A percentile compares a stretch with the other conserved stretches of the same genome.
Evolutionary conservation across 768 basidiomycete species (phyloP).

Genomic region (Suillus ampliporus): DNA sequence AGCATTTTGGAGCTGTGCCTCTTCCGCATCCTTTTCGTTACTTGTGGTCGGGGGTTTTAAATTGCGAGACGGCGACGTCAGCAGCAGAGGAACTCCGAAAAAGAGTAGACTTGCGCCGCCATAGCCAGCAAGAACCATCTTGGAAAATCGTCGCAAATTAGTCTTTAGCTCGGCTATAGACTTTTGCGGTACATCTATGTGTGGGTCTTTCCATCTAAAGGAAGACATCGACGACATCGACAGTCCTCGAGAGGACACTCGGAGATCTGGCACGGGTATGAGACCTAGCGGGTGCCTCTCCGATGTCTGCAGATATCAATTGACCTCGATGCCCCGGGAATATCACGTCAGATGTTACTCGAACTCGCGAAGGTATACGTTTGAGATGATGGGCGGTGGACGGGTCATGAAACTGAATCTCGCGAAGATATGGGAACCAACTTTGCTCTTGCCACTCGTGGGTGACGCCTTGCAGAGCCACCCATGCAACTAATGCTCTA

Average conservation of each 20-base stretch:
- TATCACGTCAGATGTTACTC: slow-evolving; percentile 75
- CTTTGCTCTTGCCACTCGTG: slow-evolving; percentile 78
- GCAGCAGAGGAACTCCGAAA: slow-evolving; percentile 64
- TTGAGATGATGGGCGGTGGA: slow-evolving; percentile 37
- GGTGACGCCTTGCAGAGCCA: slow-evolving; percentile 80
- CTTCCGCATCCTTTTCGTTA: slow-evolving; percentile 58
- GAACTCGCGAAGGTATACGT: slow-evolving; percentile 57
- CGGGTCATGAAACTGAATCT: slow-evolving; percentile 66
- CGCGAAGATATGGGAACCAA: slow-evolving; percentile 70
- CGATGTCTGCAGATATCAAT: slow-evolving; percentile 82
- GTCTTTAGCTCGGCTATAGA: slow-evolving; percentile 60
- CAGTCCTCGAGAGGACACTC: slow-evolving; percentile 29
- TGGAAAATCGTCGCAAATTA: slow-evolving; percentile 78
- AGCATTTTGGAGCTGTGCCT: slow-evolving; percentile 64
- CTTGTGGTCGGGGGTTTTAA: slow-evolving; percentile 31
- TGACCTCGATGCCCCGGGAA: slow-evolving; percentile 72
- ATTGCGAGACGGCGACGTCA: slow-evolving; percentile 32
- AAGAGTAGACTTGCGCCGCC: slow-evolving; percentile 83
- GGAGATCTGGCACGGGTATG: slow-evolving; percentile 39
- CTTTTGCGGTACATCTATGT: slow-evolving; percentile 30
- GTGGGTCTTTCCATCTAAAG: slow-evolving; percentile 27
- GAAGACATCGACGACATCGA: slow-evolving; percentile 36
- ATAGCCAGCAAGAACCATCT: slow-evolving; percentile 84
- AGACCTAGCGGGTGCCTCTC: slow-evolving; percentile 50
- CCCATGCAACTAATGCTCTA: slow-evolving; percentile 79